These are phyloP conservation scores for Furcasterigmium furcatum DNA, from an alignment of 2,329 filamentous ascomycete species.

Conservation along the genomic window DNA sequence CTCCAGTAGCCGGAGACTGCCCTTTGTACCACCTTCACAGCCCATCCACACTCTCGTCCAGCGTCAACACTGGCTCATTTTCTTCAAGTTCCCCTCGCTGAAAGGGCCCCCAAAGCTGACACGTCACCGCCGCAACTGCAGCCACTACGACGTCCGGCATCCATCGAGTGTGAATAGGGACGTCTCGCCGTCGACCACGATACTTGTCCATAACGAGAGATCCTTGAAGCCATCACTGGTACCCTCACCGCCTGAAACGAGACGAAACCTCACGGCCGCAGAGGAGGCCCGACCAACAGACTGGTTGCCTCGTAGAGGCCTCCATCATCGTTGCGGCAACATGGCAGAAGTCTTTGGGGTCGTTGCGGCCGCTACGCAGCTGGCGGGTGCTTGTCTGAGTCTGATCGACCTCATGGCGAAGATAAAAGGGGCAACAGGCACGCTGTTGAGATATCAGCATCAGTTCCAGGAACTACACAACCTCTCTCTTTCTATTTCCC, in stretches of 20 bases:
- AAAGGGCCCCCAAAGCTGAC: too few relatives aligned
- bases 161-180: too few relatives aligned
- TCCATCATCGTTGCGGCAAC: background rate
- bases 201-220: background rate
- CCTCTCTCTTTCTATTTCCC: constrained; percentile 13
- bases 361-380: constrained; percentile 15
- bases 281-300: background rate
- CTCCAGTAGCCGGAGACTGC: too few relatives aligned
- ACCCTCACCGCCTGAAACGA: background rate
- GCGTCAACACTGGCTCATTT: too few relatives aligned
- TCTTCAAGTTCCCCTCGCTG: too few relatives aligned
- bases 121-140: too few relatives aligned
- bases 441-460: constrained; percentile 13
- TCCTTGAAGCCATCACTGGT: background rate
- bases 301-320: background rate
- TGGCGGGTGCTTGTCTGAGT: constrained; percentile 10
- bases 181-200: too few relatives aligned
- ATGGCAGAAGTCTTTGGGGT: constrained; percentile 19
- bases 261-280: background rate
- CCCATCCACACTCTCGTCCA: too few relatives aligned
- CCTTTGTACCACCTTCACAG: too few relatives aligned
- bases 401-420: constrained; percentile 14
- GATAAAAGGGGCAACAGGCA: constrained; percentile 14
- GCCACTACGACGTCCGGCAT: too few relatives aligned
- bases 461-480: constrained; percentile 16